Percentiles rank a stretch among this genome's conserved stretches.
Evolutionary conservation across 1,284 basidiomycete genomes (phyloP).

Genomic region (Apiotrichum sp.): DNA sequence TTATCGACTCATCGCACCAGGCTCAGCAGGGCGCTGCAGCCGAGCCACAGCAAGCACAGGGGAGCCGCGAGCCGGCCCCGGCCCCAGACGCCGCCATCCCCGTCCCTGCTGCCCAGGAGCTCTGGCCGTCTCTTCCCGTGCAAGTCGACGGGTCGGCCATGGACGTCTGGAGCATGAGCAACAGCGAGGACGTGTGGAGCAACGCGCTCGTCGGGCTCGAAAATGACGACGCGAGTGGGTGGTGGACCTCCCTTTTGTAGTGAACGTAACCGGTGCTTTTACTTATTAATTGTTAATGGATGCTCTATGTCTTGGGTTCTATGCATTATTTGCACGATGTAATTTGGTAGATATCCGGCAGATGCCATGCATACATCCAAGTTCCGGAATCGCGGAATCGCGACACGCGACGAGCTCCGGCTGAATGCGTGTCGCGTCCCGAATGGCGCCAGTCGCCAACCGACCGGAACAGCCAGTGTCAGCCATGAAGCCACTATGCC

Average conservation of each 20-base stretch:
- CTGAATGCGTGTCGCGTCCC: too few species aligned
- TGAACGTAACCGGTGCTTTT: too few species aligned
- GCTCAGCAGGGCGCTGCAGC: background rate
- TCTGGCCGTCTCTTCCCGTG: slow-evolving; percentile 12
- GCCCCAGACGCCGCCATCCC: background rate
- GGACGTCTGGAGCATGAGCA: slow-evolving; percentile 12
- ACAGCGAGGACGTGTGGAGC: slow-evolving; percentile 19
- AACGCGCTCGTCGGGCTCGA: slow-evolving; percentile 20
- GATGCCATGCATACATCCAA: too few species aligned
- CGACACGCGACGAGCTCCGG: too few species aligned
- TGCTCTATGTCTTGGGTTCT: too few species aligned
- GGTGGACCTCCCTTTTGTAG: slow-evolving; percentile 20
- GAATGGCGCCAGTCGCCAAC: too few species aligned
- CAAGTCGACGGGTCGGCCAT: background rate
- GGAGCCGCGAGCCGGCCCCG: background rate
- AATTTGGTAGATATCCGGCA: too few species aligned
- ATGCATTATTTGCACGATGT: too few species aligned
- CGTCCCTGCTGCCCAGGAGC: slow-evolving; percentile 12
- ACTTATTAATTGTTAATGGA: too few species aligned
- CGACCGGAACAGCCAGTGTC: too few species aligned
- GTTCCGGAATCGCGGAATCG: too few species aligned
- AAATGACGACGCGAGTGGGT: slow-evolving; percentile 20
- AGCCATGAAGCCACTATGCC: too few species aligned
- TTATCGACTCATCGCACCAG: slow-evolving; percentile 12
- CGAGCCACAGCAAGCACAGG: background rate